Percentiles rank a stretch among this genome's conserved stretches.
Conservation (phyloP, 1,139 yeast species). For the Geotrichum macrosporum region DNA sequence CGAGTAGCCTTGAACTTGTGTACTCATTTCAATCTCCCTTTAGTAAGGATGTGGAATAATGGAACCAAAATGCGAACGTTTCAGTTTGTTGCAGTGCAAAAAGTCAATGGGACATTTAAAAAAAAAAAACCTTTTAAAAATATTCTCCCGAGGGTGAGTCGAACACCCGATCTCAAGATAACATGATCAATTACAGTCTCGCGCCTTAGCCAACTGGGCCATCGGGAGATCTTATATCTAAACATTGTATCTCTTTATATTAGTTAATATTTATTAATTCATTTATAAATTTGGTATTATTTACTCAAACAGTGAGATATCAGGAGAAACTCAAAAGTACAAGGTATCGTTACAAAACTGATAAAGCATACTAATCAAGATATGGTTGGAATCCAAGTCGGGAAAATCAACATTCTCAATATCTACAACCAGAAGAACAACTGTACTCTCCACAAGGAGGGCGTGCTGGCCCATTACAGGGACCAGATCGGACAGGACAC, state of each 20-base stretch:
- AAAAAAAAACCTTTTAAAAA: too few species aligned
- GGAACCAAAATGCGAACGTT: background rate
- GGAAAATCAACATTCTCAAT: too few species aligned
- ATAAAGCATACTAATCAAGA: too few species aligned
- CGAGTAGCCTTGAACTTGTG: slow-evolving; percentile 17
- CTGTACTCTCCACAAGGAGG: background rate
- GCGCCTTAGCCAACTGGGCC: slow-evolving; percentile 70
- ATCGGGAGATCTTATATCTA: too few species aligned
- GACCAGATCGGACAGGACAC: background rate
- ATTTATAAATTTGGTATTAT: too few species aligned
- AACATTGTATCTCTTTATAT: too few species aligned
- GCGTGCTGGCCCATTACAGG: background rate
- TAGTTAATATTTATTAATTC: too few species aligned
- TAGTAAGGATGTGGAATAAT: background rate
- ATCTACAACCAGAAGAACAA: background rate
- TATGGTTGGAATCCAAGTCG: too few species aligned
- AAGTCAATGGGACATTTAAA: background rate
- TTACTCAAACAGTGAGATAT: too few species aligned
- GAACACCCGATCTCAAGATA: slow-evolving; percentile 79
- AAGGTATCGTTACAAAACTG: too few species aligned
- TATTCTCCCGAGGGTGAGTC: slow-evolving; percentile 77
- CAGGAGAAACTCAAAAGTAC: too few species aligned
- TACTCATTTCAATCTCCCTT: slow-evolving; percentile 7
- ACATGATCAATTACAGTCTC: slow-evolving; percentile 76
- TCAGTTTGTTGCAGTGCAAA: background rate